Base-by-base conservation (phyloP, 805 yeast species). In the Torulaspora quercuum region DNA sequence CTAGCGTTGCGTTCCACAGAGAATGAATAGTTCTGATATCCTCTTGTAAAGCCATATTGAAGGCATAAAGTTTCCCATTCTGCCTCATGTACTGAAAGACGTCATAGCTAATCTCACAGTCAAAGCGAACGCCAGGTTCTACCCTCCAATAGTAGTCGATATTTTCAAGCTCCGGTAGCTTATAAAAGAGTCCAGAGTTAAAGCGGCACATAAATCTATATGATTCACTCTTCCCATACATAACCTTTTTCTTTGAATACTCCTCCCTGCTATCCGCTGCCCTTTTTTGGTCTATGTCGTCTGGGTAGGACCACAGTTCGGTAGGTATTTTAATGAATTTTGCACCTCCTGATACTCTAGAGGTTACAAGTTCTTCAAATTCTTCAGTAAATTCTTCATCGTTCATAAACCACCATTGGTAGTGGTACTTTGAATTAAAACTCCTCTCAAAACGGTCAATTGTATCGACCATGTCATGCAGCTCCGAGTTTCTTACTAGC, bases 111-210 rank as follows among this genome's bases (percentile, higher is more conserved):
- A 88, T 62, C 58, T 90, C 96, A 62, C 98, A 90, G 58, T 72
- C 86, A 55, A 86, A 87, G 46, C 82, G 80, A 26, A 89, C 92
- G 46, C 82, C 82, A 2, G 97, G 97, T 60, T 92, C 98, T 7
- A 92, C 88, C 39, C 97, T 72, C 96, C 97, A 89, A 63, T 88
- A 90, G 90, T 95, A 90, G 42, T 88, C 87, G 38, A 78, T 70
- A 42, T 78, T 71, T 34, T 61, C 59, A 25, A 90, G 79, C 44
- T 84, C 58, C 4, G 82, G 83, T 58, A 89, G 95, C 38, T 80
- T 75, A 64, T 76, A 86, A 55, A 90, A 90, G 41, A 70, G 69
- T 1, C 95, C 95, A 0, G 94, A 78, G 55, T 84, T 86, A 57
- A 80, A 89, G 9, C 96, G 72, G 57, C 97, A 90, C 97, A 90